Evolutionary conservation across 2,329 filamentous ascomycete genomes (phyloP).

Genomic region (Nakataea oryzae): DNA sequence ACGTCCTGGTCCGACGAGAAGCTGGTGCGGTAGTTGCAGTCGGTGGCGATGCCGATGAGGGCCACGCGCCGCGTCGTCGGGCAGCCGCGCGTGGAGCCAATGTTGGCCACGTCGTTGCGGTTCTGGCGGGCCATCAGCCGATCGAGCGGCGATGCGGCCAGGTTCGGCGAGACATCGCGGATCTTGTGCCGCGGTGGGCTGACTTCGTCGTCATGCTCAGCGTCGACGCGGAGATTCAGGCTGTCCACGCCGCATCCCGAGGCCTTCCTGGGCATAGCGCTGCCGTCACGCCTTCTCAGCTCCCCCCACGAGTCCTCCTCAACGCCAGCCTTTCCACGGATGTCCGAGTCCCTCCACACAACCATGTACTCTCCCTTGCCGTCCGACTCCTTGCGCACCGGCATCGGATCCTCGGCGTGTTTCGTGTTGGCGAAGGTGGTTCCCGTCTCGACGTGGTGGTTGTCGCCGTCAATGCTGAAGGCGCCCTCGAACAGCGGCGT

Average conservation of each 20-base stretch:
- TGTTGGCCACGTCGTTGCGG: conserved; percentile 56
- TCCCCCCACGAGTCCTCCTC: conserved; percentile 36
- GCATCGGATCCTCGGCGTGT: conserved; percentile 58
- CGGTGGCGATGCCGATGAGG: conserved; percentile 81
- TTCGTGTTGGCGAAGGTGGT: conserved; percentile 64
- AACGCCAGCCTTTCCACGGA: conserved; percentile 38
- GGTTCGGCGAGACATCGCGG: not conserved
- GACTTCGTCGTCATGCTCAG: conserved; percentile 55
- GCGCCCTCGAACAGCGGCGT: conserved; percentile 84
- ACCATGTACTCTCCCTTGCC: conserved; percentile 69
- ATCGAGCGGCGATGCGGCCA: not conserved
- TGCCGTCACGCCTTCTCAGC: conserved; percentile 26
- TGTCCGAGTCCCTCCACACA: conserved; percentile 84
- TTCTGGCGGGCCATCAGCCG: conserved; percentile 4
- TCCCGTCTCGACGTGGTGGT: conserved; percentile 77
- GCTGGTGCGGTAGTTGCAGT: conserved; percentile 73
- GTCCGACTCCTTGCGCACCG: conserved; percentile 27
- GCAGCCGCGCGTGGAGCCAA: conserved; percentile 77
- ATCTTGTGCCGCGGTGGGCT: conserved; percentile 26
- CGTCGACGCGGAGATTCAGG: conserved; percentile 35
- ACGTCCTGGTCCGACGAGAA: conserved; percentile 59
- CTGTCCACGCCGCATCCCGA: conserved; percentile 13
- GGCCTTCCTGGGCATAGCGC: conserved; percentile 15
- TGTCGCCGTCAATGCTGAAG: conserved; percentile 69
- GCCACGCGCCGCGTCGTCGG: conserved; percentile 82